Percentiles rank a stretch among this genome's conserved stretches.
Conservation (phyloP, 108 stramenopile genomes). For the Aurantiochytrium sp. region DNA sequence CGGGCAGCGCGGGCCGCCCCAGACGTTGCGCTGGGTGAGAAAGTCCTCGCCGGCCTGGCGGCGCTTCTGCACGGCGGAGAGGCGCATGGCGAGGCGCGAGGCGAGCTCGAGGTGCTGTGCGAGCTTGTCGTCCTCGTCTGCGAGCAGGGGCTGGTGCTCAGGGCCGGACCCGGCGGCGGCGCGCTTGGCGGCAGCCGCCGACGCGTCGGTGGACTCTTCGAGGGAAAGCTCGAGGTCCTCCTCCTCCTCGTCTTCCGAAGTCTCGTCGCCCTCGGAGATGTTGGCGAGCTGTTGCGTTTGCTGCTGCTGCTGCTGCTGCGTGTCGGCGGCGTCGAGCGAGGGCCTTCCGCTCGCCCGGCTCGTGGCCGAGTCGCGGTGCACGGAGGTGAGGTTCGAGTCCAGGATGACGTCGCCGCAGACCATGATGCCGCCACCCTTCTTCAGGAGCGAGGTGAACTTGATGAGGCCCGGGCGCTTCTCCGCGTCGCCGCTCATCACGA, state of each 20-base stretch:
- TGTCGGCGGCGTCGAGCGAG: no score
- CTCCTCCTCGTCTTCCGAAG: not conserved
- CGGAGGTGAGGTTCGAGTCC: not conserved
- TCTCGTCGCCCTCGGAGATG: not conserved
- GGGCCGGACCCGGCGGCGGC: no score
- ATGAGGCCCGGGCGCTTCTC: not conserved
- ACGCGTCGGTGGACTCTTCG: not conserved
- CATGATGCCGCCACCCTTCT: not conserved
- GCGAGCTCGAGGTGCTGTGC: not conserved
- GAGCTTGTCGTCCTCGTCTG: not conserved
- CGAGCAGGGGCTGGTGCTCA: not conserved
- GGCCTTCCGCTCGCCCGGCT: not conserved
- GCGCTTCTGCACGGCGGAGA: not conserved
- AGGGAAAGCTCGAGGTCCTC: not conserved
- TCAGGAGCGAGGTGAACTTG: conserved; percentile 22
- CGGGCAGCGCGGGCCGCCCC: not conserved
- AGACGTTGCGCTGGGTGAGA: not conserved
- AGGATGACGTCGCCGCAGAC: conserved; percentile 17
- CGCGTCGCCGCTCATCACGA: not conserved
- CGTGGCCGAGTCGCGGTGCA: not conserved
- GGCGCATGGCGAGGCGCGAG: not conserved
- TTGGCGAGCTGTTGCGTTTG: no score
- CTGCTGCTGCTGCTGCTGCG: no score
- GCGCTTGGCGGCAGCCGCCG: no score
- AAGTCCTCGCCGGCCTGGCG: not conserved